Evolutionary conservation across 345 rosid genomes (phyloP), one percentile per base, ranked within the genome.

Genomic region (Populus simonii): DNA sequence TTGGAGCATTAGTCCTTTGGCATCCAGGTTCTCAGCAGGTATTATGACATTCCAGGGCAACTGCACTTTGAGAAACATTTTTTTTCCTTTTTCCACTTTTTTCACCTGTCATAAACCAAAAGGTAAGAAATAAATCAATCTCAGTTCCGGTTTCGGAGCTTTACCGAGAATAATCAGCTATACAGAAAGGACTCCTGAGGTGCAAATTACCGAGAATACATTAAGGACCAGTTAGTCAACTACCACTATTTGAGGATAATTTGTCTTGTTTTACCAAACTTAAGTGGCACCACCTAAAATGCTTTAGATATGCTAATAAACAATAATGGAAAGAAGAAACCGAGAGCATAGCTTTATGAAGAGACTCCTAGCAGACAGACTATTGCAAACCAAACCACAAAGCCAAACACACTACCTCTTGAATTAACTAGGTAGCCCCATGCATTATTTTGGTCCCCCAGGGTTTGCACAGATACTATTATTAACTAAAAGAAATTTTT

Each of bases 1-100:
- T 67, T 93, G 92, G 9, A 92, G 91, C 86, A 91, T 88, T 74
- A 90, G 73, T 25, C 96, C 96, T 51, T 92, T 85, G 0, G 88
- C 84, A n/a, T 88, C 96, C 83, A 92, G 82, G 79, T 82, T 80
- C 62, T 89, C 94, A 2, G 94, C 87, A n/a, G 98, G 81, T 68
- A 93, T 85, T 67, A 92, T 86, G 25, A 90, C 94, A 79, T 96
- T 91, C 98, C 97, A 93, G 0, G 91, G 90, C 79, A 92, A 27
- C 85, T 86, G 74, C 38, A 89, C 94, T 81, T 93, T 85, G 78
- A 96, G 92, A 79, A 81, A 93, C 99, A 92, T 93, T 29, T 0
- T 43, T 79, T 66, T 23, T 73, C 23, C 47, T 63, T 53, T 55
- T 53, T 53, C 59, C 23, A 20, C 59, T 53, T 53, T 53, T 43